phyloP scores from a whole-genome alignment of 1,139 yeast species.

The Magnusiomyces magnusii region DNA sequence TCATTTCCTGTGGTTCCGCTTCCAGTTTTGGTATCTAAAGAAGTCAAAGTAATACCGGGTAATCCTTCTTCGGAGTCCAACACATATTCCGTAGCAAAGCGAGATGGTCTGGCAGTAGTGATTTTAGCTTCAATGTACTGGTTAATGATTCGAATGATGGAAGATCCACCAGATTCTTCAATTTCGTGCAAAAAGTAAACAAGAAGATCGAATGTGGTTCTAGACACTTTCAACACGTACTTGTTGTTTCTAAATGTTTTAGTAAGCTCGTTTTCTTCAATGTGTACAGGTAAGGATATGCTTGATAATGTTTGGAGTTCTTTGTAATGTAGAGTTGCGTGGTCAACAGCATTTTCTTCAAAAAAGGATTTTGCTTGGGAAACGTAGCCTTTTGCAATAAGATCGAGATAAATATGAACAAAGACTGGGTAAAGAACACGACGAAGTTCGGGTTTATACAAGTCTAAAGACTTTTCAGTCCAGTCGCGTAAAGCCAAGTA shows the following conservation, averaged over 20 bases:
- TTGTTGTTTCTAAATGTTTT: slow-evolving; percentile 64
- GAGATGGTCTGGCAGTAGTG: slow-evolving; percentile 32
- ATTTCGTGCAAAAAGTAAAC: slow-evolving; percentile 85
- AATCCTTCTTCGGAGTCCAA: slow-evolving; percentile 59
- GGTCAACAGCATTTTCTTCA: slow-evolving; percentile 67
- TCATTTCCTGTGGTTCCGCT: background rate
- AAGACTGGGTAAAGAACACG: slow-evolving; percentile 84
- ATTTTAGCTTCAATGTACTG: slow-evolving; percentile 72
- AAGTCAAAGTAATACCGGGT: slow-evolving; percentile 42
- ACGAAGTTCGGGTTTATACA: slow-evolving; percentile 83
- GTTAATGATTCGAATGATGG: slow-evolving; percentile 76
- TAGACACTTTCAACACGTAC: slow-evolving; percentile 68
- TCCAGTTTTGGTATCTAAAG: slow-evolving; percentile 35
- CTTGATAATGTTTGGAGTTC: slow-evolving; percentile 69
- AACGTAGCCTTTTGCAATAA: slow-evolving; percentile 55
- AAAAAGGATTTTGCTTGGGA: slow-evolving; percentile 66
- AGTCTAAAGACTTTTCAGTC: slow-evolving; percentile 87
- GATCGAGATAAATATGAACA: slow-evolving; percentile 77
- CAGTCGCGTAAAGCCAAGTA: slow-evolving; percentile 75
- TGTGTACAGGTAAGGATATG: slow-evolving; percentile 70
- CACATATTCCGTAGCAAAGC: slow-evolving; percentile 29
- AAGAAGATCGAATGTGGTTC: slow-evolving; percentile 76
- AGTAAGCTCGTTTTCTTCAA: slow-evolving; percentile 76
- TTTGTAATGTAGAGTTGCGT: slow-evolving; percentile 63
- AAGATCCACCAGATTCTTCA: slow-evolving; percentile 87